These are phyloP conservation scores for Microsporum canis DNA, from an alignment of 2,329 filamentous ascomycete species.

Conservation along the genomic window DNA sequence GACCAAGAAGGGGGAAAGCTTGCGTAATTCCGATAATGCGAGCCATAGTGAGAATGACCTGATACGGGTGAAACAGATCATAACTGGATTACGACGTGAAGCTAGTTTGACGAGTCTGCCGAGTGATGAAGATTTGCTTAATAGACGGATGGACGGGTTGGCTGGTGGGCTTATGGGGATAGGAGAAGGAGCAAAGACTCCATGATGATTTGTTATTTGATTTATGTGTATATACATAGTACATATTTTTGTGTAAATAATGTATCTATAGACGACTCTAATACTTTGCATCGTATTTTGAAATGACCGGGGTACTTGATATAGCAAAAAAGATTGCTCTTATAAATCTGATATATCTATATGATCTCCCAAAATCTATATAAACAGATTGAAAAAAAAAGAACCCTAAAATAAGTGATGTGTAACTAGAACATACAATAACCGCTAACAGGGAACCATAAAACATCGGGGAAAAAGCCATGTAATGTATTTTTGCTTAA, in stretches of 20 bases:
- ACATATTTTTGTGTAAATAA: neutral
- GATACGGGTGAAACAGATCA: conserved; percentile 11
- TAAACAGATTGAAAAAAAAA: neutral
- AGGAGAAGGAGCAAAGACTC: conserved; percentile 27
- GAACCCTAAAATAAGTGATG: neutral
- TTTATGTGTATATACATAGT: neutral
- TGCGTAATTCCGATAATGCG: neutral
- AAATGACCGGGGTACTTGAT: neutral
- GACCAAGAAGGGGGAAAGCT: neutral
- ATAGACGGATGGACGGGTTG: conserved; percentile 45
- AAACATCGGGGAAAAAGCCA: neutral
- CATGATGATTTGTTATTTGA: conserved; percentile 13
- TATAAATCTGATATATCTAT: neutral
- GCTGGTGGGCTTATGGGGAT: conserved; percentile 42
- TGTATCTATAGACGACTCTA: neutral
- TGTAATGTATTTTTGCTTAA: neutral
- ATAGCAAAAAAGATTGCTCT: neutral
- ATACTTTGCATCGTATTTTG: neutral
- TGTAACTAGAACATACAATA: neutral
- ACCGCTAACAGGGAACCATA: no score
- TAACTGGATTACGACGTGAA: conserved; percentile 21
- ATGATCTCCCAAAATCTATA: neutral
- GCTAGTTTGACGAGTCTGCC: conserved; percentile 43
- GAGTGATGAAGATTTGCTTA: conserved; percentile 47
- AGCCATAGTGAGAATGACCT: neutral